Evolutionary conservation across 148 eudicot genomes (phyloP).

Genomic region (Camellia sinensis): DNA sequence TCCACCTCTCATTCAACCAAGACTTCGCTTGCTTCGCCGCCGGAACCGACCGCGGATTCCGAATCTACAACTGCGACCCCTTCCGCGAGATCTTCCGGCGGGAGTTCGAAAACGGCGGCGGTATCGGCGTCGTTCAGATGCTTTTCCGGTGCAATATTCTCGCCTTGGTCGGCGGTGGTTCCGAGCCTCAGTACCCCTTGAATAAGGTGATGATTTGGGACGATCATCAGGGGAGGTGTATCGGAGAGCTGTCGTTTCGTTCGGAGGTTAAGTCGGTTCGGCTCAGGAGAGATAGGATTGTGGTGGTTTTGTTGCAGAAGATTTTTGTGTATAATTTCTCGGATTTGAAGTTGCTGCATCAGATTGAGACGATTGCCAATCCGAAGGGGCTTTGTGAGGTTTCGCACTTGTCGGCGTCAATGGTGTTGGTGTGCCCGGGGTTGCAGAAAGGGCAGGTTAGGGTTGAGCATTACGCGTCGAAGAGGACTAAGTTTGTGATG

Average conservation of each 20-base stretch:
- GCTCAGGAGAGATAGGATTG: constrained; percentile 56
- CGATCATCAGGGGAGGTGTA: constrained; percentile 50
- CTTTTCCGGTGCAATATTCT: constrained; percentile 56
- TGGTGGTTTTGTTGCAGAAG: constrained; percentile 46
- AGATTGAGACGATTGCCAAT: constrained; percentile 59
- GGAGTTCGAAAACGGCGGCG: constrained; percentile 26
- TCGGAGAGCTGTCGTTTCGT: constrained; percentile 56
- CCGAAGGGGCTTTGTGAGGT: constrained; percentile 80
- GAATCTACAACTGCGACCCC: constrained; percentile 44
- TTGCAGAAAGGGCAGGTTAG: constrained; percentile 73
- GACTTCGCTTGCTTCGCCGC: constrained; percentile 54
- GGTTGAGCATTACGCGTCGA: constrained; percentile 59
- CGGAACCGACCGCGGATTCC: constrained; percentile 53
- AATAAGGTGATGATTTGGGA: constrained; percentile 69
- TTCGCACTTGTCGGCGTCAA: constrained; percentile 40
- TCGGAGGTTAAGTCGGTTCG: constrained; percentile 54
- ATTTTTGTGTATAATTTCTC: constrained; percentile 55
- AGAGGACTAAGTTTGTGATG: constrained; percentile 54
- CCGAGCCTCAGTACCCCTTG: constrained; percentile 38
- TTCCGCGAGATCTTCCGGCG: constrained; percentile 43
- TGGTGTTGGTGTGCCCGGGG: constrained; percentile 65
- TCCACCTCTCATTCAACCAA: constrained; percentile 56
- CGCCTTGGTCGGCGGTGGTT: constrained; percentile 48
- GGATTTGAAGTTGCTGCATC: constrained; percentile 58
- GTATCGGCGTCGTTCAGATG: constrained; percentile 51